Conservation (phyloP, 2,329 filamentous ascomycete species). For the Cytospora paraplurivora region DNA sequence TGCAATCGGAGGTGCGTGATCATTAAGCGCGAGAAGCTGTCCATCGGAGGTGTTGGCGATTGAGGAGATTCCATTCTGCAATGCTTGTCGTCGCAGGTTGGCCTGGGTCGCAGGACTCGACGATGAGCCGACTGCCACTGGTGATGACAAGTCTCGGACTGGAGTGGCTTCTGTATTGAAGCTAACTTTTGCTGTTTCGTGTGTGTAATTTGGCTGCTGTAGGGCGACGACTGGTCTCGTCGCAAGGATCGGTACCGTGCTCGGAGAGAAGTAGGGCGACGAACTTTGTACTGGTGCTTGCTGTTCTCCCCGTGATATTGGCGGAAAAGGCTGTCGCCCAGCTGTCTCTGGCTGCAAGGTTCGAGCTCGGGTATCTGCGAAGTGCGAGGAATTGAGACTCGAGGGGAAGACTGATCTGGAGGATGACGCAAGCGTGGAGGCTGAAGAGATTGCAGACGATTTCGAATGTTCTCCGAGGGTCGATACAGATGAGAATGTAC, state of each 20-base stretch:
- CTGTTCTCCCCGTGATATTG: background rate
- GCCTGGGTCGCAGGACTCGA: conserved; percentile 20
- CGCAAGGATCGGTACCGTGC: background rate
- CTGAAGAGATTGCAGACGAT: background rate
- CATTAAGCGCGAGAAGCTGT: conserved; percentile 4
- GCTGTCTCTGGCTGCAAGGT: background rate
- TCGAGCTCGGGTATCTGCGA: background rate
- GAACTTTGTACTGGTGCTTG: background rate
- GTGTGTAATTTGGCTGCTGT: background rate
- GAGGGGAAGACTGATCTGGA: conserved; percentile 1
- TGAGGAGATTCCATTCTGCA: background rate
- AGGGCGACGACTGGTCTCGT: background rate
- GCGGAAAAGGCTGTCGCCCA: background rate
- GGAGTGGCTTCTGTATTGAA: background rate
- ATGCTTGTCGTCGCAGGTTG: conserved; percentile 6
- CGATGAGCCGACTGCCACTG: background rate
- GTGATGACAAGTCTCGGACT: conserved; percentile 4
- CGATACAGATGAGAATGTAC: background rate
- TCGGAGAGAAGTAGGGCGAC: background rate
- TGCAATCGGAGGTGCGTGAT: conserved; percentile 39
- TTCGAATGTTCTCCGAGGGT: background rate
- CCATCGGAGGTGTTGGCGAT: background rate
- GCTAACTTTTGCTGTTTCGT: background rate
- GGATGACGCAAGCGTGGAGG: background rate
- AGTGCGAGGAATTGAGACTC: background rate